phyloP scores from a whole-genome alignment of 306 rosid species.

The Cicer bijugum region DNA sequence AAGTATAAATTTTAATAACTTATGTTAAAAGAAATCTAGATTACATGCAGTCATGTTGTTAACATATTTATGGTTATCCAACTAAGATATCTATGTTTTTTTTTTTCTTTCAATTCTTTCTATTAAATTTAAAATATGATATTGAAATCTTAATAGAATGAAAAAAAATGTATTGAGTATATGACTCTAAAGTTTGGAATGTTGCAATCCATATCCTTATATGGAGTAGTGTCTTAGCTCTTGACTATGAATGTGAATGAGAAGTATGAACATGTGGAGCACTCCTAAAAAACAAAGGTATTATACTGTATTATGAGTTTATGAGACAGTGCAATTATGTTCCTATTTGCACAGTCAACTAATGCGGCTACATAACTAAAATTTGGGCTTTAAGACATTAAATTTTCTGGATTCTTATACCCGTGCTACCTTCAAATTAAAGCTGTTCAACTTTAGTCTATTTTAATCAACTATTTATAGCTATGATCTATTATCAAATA shows the following conservation, averaged over 20 bases:
- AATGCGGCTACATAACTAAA: slow-evolving; percentile 59
- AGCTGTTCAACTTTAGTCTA: slow-evolving; percentile 45
- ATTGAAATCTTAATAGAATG: no score
- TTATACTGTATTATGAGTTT: slow-evolving; percentile 44
- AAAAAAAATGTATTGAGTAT: no score
- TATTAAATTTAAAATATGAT: no score
- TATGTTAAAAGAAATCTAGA: no score
- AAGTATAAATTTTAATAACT: no score
- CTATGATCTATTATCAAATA: background rate
- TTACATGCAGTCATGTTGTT: no score
- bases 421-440: slow-evolving; percentile 46
- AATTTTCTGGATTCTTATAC: slow-evolving; percentile 28
- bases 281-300: slow-evolving; percentile 36
- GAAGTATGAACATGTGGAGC: slow-evolving; percentile 41
- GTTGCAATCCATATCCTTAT: no score
- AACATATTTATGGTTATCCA: no score
- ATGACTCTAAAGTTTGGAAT: no score
- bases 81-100: no score
- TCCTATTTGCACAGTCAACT: slow-evolving; percentile 61
- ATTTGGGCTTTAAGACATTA: slow-evolving; percentile 44
- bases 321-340: slow-evolving; percentile 47
- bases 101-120: no score
- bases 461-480: slow-evolving; percentile 30
- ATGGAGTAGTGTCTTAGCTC: no score
- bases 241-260: slow-evolving; percentile 45